Base-by-base conservation (phyloP, 352 stramenopile genomes). In the Hyaloperonospora arabidopsidis region DNA sequence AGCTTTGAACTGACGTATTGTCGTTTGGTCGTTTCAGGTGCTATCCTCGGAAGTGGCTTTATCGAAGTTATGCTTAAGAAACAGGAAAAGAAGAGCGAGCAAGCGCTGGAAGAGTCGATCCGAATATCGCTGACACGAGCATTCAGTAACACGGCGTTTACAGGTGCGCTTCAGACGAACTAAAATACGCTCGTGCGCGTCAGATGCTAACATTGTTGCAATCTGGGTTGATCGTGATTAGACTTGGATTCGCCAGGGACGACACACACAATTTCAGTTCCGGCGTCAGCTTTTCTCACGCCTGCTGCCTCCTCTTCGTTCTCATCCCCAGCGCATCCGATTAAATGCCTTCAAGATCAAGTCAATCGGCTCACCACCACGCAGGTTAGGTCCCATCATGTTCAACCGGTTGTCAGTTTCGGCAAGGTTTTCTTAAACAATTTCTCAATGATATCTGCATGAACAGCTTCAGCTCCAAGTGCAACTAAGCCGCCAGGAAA, bases 51-150 rank as follows among this genome's bases (percentile, higher is more conserved):
- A 29, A 87, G 73, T 61, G 83, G 80, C 1, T 91, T 89, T 41
- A 74, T 93, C 43, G 83, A 93, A 43, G 68, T 93, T 6, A 90
- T 89, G 83, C 70, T 93, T n/a, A 72, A 93, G 32, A 78, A 91
- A 57, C 72, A 83, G 43, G 65, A 75, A 23, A 52, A 83, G n/a
- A 76, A 80, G 51, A 69, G 59, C 25, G 61, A 72, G 36, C 57
- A 58, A 21, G 63, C 65, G 4, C 60, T 89, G 45, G 63, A 85
- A 28, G 66, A 84, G 23, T 72, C 74, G 5, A 67, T 89, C 1
- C 71, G 68, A 19, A 60, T 66, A 18, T 82, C 79, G 11, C 61
- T 86, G 14, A 82, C 64, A 22, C 61, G 68, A 21, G 79, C 71
- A 5, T 63, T 85, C 22, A 86, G 70, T 51, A 74, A 59, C n/a